These are phyloP conservation scores for Cryphonectria japonica DNA, from an alignment of 2,329 filamentous ascomycete genomes.

Conservation along the genomic window DNA sequence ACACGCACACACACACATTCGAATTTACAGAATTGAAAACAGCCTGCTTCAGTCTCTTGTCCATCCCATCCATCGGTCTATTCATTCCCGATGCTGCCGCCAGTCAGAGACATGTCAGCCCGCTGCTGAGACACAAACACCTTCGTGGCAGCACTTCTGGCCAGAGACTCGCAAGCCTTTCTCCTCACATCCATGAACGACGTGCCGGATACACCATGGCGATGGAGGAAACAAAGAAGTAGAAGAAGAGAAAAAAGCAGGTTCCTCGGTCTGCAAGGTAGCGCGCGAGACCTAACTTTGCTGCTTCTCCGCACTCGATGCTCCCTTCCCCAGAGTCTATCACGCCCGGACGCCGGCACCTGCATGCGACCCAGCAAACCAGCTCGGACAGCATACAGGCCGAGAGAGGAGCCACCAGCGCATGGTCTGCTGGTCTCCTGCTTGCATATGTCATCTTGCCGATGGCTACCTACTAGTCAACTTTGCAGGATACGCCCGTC, in stretches of 20 bases:
- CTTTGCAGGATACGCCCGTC: constrained; percentile 7
- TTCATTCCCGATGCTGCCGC: neutral
- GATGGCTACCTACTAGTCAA: neutral
- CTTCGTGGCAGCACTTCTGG: neutral
- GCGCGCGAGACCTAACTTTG: neutral
- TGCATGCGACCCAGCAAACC: constrained; percentile 5
- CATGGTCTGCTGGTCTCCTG: neutral
- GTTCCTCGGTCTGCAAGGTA: neutral
- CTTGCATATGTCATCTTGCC: constrained; percentile 8
- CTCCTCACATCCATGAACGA: neutral
- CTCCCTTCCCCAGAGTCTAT: constrained; percentile 14
- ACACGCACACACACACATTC: neutral
- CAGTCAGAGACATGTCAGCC: neutral
- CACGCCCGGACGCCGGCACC: neutral
- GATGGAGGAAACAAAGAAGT: neutral
- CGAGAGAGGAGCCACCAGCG: constrained; percentile 1
- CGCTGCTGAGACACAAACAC: constrained; percentile 7
- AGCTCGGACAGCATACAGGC: constrained; percentile 8
- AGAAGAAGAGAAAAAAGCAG: neutral
- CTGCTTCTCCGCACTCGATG: constrained; percentile 21
- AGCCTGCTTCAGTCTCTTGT: neutral
- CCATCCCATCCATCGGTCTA: neutral
- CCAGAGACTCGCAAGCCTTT: neutral
- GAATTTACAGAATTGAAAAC: neutral
- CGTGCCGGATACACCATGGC: neutral